Base-by-base conservation (phyloP, 257 asterid genomes). In the Orobanche coerulescens region DNA sequence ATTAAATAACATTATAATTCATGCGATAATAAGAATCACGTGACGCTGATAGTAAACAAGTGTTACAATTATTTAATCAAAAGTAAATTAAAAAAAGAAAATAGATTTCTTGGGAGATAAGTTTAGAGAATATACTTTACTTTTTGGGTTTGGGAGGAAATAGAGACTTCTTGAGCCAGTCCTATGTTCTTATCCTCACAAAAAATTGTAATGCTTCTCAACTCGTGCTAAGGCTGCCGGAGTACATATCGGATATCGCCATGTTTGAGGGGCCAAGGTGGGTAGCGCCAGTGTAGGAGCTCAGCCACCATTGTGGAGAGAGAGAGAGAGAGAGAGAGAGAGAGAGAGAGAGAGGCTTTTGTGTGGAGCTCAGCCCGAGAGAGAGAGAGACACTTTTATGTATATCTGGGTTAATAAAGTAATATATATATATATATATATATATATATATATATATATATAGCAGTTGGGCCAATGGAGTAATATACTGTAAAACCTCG, bases 281-380 rank as follows among this genome's bases (percentile, higher is more conserved):
- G 76, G 72, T 33, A 59, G 55, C 58, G 13, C 56, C 43, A 55
- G 48, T 1, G 64, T 68, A 18, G 60, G 65, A 1, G 58, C 13
- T 44, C 55, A 1, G 43, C 66, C 33, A 25, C 66, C 51, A 37
- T 20, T 15, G 10, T 6, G 14, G 28, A 48, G 54, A 48, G 13
- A 48, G 53, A 19, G 55, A 33, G 24, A 8, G 13, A 20, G 19
- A 42, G 60, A 15, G 16, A 54, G 30, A 46, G n/a, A n/a, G n/a
- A n/a, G n/a, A n/a, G n/a, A n/a, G n/a, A n/a, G n/a, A 51, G 66
- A 34, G 18, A 19, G 55, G 54, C 23, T 25, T 61, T 59, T 20
- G 65, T 73, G 55, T 22, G 30, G 28, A 48, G 68, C 40, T 24
- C 47, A 67, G 47, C 30, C n/a, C n/a, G n/a, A n/a, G n/a, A n/a